phyloP scores from a whole-genome alignment of 1,139 yeast genomes.

The Saccharomyces hybrid region DNA sequence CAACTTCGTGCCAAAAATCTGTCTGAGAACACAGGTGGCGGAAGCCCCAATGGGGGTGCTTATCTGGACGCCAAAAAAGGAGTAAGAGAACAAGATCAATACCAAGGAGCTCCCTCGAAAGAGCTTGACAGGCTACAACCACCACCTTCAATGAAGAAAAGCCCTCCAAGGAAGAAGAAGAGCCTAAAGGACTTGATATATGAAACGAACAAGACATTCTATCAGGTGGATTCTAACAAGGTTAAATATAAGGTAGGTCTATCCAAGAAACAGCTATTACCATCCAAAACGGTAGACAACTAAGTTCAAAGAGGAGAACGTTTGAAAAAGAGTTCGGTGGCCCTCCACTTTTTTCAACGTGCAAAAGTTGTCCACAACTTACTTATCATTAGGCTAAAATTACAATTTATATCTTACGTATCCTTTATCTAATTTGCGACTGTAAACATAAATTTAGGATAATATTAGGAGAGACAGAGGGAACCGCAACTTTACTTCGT shows the following conservation, averaged over 20 bases:
- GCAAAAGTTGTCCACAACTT: neutral
- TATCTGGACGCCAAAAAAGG: neutral
- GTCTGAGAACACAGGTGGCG: neutral
- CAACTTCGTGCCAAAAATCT: neutral
- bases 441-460: neutral
- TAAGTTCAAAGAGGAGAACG: neutral
- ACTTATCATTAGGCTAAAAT: neutral
- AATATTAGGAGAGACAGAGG: neutral
- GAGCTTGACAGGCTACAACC: neutral
- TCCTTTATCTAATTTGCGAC: neutral
- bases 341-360: neutral
- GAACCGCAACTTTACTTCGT: neutral
- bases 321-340: neutral
- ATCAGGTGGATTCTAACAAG: conserved; percentile 20
- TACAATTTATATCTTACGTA: neutral
- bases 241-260: conserved; percentile 21
- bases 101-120: neutral
- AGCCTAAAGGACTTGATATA: conserved; percentile 21
- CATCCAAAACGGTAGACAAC: conserved; percentile 3
- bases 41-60: neutral
- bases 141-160: neutral
- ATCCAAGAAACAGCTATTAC: conserved; percentile 18
- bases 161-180: neutral
- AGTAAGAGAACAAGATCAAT: neutral
- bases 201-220: conserved; percentile 19